Evolutionary conservation across 768 basidiomycete genomes (phyloP), one percentile per base, ranked within the genome.

Genomic region (Suillus subaureus): DNA sequence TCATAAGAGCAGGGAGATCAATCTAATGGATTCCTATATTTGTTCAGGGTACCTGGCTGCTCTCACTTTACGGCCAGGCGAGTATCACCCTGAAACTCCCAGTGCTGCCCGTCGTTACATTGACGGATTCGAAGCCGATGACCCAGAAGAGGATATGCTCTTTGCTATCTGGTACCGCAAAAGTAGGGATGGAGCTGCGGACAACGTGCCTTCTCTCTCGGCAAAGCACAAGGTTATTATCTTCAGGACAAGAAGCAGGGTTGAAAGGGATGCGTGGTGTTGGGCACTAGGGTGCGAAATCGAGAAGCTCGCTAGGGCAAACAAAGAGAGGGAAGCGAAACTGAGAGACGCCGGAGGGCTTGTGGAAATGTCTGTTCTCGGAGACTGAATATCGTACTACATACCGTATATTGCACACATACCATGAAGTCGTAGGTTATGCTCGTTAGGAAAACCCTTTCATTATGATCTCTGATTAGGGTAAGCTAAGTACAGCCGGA

Each of bases 231-330:
- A 89, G 74, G 70, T 88, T 63, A 70, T 84, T 18, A 83, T 95
- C 2, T 90, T 91, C 70, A 84, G 88, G 67, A 88, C 91, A 61
- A 82, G 95, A 73, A 94, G 88, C 72, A 88, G 89, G 78, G 80
- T 98, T 43, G 97, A 99, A 77, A 82, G 96, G 35, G 96, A 99
- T 75, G 84, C 90, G 35, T 98, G 96, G 96, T 94, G 94, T 70
- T 97, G 93, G 91, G 94, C 93, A 1, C 78, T 99, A 70, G 95
- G 93, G 67, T 86, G 85, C 54, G 94, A 97, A 79, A 94, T 97
- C 67, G 95, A 98, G 78, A 89, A 88, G 74, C 78, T 91, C 16
- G 87, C 87, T 45, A 81, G 93, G 72, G 78, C 78, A 11, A 86
- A 88, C 70, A 79, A 73, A 67, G 85, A 84, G 23, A 81, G 93